phyloP scores from a whole-genome alignment of 2,329 filamentous ascomycete species.

The Trichophyton rubrum region DNA sequence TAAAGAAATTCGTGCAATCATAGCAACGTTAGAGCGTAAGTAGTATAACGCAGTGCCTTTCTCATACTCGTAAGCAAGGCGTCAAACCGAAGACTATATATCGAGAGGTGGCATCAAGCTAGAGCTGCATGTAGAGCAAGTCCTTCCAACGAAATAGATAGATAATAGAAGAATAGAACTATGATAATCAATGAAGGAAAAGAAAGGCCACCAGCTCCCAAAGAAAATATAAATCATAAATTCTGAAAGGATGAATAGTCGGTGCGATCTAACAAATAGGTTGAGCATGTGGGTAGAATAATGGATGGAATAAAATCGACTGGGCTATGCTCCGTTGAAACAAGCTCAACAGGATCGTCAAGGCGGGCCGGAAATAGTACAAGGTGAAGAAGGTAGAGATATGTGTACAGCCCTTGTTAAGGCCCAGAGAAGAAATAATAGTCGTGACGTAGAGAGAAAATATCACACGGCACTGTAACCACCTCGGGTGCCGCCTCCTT shows the following conservation, averaged over 20 bases:
- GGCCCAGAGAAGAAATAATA: background rate
- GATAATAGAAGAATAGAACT: background rate
- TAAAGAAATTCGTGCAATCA: background rate
- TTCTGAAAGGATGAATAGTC: background rate
- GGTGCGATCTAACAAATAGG: background rate
- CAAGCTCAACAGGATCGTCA: background rate
- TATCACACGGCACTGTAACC: constrained; percentile 84
- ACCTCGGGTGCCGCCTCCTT: constrained; percentile 70
- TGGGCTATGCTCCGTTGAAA: background rate
- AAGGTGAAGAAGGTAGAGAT: background rate
- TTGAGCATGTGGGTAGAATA: background rate
- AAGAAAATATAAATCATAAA: background rate
- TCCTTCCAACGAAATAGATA: background rate
- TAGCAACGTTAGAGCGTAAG: background rate
- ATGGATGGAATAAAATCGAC: background rate
- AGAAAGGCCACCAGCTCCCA: background rate
- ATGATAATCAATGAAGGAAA: too few relatives aligned
- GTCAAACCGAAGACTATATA: background rate
- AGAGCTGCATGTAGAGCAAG: background rate
- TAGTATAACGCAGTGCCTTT: background rate
- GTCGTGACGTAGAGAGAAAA: background rate
- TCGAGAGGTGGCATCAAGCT: background rate
- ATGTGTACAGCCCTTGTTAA: background rate
- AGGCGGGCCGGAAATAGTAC: background rate
- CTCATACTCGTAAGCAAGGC: too few relatives aligned